Conservation (phyloP, 768 basidiomycete species). For the Tricholoma terreum region DNA sequence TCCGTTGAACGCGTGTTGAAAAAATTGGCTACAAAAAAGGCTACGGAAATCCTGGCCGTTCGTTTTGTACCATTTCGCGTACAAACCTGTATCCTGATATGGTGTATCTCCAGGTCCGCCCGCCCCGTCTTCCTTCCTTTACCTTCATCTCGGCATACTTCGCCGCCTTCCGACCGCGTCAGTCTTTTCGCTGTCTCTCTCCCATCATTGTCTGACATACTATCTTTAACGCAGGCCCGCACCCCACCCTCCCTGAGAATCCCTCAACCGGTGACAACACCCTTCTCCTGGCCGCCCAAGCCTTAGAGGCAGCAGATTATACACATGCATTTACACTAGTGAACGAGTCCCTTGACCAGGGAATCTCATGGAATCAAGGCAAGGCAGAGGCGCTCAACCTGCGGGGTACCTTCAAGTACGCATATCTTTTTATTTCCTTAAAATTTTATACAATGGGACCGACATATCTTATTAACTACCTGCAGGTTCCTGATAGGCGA, state of each 20-base stretch:
- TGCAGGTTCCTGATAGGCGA: conserved; percentile 85
- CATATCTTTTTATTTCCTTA: conserved; percentile 10
- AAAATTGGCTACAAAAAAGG: conserved; percentile 69
- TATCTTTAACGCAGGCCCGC: conserved; percentile 43
- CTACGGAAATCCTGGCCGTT: conserved; percentile 67
- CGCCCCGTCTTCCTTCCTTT: conserved; percentile 80
- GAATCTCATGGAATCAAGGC: conserved; percentile 68
- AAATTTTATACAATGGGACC: background rate
- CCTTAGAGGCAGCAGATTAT: conserved; percentile 84
- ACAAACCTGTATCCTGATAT: background rate
- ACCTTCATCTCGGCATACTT: conserved; percentile 96
- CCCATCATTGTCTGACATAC: background rate
- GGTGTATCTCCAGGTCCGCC: conserved; percentile 50
- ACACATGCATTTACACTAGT: conserved; percentile 73
- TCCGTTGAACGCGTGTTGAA: conserved; percentile 93
- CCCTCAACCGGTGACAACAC: conserved; percentile 83
- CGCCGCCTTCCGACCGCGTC: conserved; percentile 90
- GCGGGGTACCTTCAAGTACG: conserved; percentile 93
- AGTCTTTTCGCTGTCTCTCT: conserved; percentile 25
- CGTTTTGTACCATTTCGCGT: conserved; percentile 14
- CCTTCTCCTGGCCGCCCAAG: conserved; percentile 74
- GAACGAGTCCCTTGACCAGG: conserved; percentile 86
- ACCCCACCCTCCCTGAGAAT: conserved; percentile 68
- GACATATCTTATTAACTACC: background rate
- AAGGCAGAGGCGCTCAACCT: conserved; percentile 90